Base-by-base conservation (phyloP, 2,329 filamentous ascomycete genomes). In the Chaetomium strumarium region DNA sequence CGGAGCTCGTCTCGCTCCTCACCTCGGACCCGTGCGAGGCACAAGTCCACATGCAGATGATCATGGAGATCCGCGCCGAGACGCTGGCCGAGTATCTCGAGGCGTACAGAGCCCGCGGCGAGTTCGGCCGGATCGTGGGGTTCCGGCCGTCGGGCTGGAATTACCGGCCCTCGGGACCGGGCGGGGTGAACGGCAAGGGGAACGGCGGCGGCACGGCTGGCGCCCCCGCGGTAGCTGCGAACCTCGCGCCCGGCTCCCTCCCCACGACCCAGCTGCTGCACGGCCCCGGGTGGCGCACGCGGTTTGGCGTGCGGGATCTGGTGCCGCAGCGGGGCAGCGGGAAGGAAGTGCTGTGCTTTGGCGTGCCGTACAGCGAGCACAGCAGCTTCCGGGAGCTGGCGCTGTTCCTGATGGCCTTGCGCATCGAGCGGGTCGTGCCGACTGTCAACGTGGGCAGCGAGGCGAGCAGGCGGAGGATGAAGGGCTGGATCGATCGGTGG, bases 31-130 rank as follows among this genome's bases (percentile, higher is more conserved):
- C 93, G 0, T 73, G 79, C 19, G 88, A 89, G 62, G 93, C 93
- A 0, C 92, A 97, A 68, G 90, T 99, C 0, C 93, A 99, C 70
- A 96, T 99, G 91, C 95, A 96, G 62, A 90, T 88, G 63, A 77
- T 99, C 10, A 93, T 93, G 77, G 92, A 97, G 68, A 90, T 99
- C 60, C 85, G 90, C 24, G 84, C 90, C 33, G 91, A 96, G 60
- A 96, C 92, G 0, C 77, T 99, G 1, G 84, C 89, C 58, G 91
- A 96, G 55, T 99, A 99, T 63, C 79, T 97, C 6, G 81, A 85
- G 62, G 77, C 80, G 34, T 88, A 90, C 72, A 86, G 85, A 57
- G 85, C 87, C 7, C 40, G 46, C 24, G 49, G 48, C 17, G 84
- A 89, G 60, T 99, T 97, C 67, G 83, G 83, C 13, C 85, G 88